Conservation (phyloP, 2,329 filamentous ascomycete species). For the Dothistroma pini region DNA sequence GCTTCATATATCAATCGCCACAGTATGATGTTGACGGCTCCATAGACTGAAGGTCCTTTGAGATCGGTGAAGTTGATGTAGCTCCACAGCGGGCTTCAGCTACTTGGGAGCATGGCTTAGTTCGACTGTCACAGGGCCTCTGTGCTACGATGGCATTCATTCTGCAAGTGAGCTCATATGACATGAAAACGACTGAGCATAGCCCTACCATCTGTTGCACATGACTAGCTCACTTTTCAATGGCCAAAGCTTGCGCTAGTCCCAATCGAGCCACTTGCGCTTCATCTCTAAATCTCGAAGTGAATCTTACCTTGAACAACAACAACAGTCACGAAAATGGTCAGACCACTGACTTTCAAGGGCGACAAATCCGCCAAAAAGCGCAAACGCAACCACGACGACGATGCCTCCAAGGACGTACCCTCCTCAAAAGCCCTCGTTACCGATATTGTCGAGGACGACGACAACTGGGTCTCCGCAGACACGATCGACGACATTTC, state of each 20-base stretch:
- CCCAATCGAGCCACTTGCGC: neutral
- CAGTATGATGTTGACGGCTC: too few relatives aligned
- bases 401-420: constrained; percentile 39
- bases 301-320: neutral
- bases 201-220: too few relatives aligned
- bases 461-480: constrained; percentile 90
- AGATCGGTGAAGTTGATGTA: too few relatives aligned
- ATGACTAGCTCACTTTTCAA: neutral
- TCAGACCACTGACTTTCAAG: constrained; percentile 91
- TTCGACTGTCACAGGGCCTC: too few relatives aligned
- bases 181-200: too few relatives aligned
- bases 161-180: too few relatives aligned
- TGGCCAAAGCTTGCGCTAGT: neutral
- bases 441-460: constrained; percentile 52
- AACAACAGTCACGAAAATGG: constrained; percentile 53
- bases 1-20: too few relatives aligned
- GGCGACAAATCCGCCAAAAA: constrained; percentile 94
- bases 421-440: constrained; percentile 35
- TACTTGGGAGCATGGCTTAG: too few relatives aligned
- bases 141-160: too few relatives aligned
- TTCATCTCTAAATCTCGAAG: neutral
- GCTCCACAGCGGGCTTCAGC: too few relatives aligned
- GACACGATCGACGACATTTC: constrained; percentile 69
- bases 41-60: too few relatives aligned
- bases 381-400: constrained; percentile 54